A percentile compares a stretch with the other conserved stretches of the same genome.
These are phyloP conservation scores for Trametes versicolor DNA, from an alignment of 1,284 basidiomycete species.

Conservation along the genomic window DNA sequence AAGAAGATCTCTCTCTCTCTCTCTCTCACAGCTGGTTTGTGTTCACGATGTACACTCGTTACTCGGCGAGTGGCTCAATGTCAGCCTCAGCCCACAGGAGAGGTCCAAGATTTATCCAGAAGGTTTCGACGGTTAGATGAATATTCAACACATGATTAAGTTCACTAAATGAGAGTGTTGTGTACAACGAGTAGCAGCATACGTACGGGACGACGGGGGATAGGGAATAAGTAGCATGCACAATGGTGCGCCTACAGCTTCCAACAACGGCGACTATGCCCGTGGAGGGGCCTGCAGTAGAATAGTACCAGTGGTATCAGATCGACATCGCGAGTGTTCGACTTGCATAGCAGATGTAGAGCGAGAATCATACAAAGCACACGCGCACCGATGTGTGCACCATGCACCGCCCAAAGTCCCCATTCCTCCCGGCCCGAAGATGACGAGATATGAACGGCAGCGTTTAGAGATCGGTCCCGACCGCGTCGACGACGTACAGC, in stretches of 20 bases:
- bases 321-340: conserved; percentile 17
- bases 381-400: no score
- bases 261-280: neutral
- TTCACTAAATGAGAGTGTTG: conserved; percentile 1
- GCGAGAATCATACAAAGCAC: conserved; percentile 18
- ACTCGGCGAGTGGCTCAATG: no score
- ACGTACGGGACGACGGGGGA: neutral
- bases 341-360: conserved; percentile 23
- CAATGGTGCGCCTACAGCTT: neutral
- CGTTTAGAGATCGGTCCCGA: conserved; percentile 51
- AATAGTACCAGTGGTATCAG: conserved; percentile 24
- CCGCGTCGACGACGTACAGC: conserved; percentile 82
- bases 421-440: neutral
- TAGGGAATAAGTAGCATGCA: neutral
- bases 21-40: no score
- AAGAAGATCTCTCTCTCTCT: no score
- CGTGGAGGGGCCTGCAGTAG: conserved; percentile 4
- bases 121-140: neutral
- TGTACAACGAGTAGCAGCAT: neutral
- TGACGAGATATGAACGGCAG: neutral
- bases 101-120: no score
- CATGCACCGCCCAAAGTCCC: neutral
- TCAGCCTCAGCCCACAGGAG: no score
- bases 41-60: no score
- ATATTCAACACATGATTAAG: neutral